Conservation (phyloP, 768 basidiomycete species). For the Leccinellum rugosiceps region DNA sequence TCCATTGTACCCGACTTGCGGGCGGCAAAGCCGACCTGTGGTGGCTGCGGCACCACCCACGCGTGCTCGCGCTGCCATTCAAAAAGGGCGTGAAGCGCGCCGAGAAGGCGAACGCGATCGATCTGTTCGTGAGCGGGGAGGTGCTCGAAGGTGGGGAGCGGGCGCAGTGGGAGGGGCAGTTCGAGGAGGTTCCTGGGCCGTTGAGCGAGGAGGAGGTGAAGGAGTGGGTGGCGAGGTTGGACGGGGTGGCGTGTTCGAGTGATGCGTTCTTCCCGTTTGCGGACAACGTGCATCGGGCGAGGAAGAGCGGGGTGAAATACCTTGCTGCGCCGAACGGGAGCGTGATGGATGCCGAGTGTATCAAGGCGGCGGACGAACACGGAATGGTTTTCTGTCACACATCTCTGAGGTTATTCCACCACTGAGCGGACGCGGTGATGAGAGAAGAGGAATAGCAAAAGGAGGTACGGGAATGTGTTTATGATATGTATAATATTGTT, state of each 20-base stretch:
- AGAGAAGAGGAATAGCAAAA: background rate
- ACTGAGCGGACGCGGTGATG: slow-evolving; percentile 38
- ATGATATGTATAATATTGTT: background rate
- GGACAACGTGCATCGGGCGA: slow-evolving; percentile 93
- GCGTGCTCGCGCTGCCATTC: slow-evolving; percentile 90
- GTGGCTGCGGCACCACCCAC: slow-evolving; percentile 98
- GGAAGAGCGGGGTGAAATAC: slow-evolving; percentile 89
- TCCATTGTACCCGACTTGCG: slow-evolving; percentile 98
- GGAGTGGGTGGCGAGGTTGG: slow-evolving; percentile 70
- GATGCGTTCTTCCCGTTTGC: slow-evolving; percentile 99
- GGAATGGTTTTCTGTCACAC: slow-evolving; percentile 91
- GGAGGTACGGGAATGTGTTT: background rate
- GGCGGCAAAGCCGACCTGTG: slow-evolving; percentile 98
- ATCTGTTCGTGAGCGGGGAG: slow-evolving; percentile 91
- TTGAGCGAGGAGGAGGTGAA: slow-evolving; percentile 69
- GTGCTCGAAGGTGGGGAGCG: slow-evolving; percentile 86
- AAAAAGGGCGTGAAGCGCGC: slow-evolving; percentile 97
- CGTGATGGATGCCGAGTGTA: slow-evolving; percentile 96
- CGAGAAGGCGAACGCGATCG: slow-evolving; percentile 98
- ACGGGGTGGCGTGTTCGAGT: slow-evolving; percentile 88
- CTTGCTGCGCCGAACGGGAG: slow-evolving; percentile 90
- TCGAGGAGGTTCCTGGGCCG: slow-evolving; percentile 65
- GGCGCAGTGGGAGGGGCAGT: slow-evolving; percentile 86
- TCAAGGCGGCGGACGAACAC: slow-evolving; percentile 95
- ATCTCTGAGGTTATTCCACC: slow-evolving; percentile 84